Evolutionary conservation across 495 filamentous ascomycete species (phyloP).

Genomic region (Durotheca rogersii): DNA sequence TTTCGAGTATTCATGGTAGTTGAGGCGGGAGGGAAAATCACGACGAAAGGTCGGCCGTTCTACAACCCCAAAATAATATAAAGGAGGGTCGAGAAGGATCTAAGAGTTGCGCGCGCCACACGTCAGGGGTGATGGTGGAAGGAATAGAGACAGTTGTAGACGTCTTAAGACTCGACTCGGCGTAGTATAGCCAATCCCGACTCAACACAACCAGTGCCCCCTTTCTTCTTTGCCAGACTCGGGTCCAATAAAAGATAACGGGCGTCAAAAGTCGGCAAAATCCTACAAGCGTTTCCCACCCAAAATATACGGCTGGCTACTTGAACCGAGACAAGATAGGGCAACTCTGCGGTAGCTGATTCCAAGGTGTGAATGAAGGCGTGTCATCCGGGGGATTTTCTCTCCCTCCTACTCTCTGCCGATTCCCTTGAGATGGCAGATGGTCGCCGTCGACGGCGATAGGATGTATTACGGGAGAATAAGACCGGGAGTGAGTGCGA

Average conservation of each 20-base stretch:
- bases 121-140: constrained; percentile 22
- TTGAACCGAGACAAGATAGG: background rate
- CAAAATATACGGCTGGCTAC: background rate
- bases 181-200: constrained; percentile 13
- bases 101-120: constrained; percentile 32
- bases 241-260: background rate
- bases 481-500: constrained; percentile 1
- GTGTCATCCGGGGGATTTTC: too few relatives aligned
- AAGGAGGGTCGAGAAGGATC: constrained; percentile 16
- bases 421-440: too few relatives aligned
- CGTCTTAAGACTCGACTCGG: constrained; percentile 26
- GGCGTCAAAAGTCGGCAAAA: too few relatives aligned
- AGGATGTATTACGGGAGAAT: constrained; percentile 8
- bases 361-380: too few relatives aligned
- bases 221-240: constrained; percentile 6
- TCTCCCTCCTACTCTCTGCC: too few relatives aligned
- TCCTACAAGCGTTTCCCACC: background rate
- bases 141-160: constrained; percentile 21
- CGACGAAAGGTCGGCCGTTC: constrained; percentile 16
- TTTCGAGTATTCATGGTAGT: constrained; percentile 50
- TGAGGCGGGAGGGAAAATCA: constrained; percentile 18
- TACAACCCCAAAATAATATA: constrained; percentile 19
- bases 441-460: constrained; percentile 3
- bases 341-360: too few relatives aligned
- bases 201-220: constrained; percentile 19